Evolutionary conservation across 371 early-diverging fungal species (phyloP), one percentile per base, ranked within the genome.

Genomic region (Synchytrium microbalum): DNA sequence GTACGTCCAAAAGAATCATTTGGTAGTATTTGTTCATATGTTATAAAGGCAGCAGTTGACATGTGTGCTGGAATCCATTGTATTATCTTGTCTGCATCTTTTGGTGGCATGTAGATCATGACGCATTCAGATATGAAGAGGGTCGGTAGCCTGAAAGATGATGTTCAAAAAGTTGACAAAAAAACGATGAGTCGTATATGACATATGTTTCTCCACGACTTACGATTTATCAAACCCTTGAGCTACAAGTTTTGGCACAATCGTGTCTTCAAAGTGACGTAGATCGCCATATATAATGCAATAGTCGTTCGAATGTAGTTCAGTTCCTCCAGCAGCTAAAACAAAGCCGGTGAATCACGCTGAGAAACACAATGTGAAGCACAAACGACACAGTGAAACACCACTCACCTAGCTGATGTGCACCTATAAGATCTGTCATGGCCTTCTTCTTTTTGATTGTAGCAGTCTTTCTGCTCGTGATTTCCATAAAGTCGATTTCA

Each of bases 401-500:
- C 51, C 51, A 51, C 57, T 66, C 75, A 84, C 83, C 84, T 16
- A 81, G 65, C 64, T 72, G 68, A 46, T 78, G 61, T 8, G 76
- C 76, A 0, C 77, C 84, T 3, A 92, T 63, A 16, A 87, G 61
- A 0, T 75, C 66, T 0, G 71, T 60, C 27, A 93, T 69, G 3
- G 67, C 72, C 32, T 76, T 76, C 30, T 82, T 78, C 58, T 80
- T 13, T 58, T 82, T 81, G 14, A 95, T 85, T 0, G 75, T 74
- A 53, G 77, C 73, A 2, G 88, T 85, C 71, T 96, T 96, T 61
- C 84, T 83, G 25, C 81, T 70, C 0, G 92, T 91, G 8, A 91
- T 83, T 63, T 94, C 90, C 1, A 88, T 84, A 68, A 92, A 94
- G 73, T 96, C 97, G n/a, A 95, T 77, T 73, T 96, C 97, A 79